phyloP scores from a whole-genome alignment of 306 rosid species.

The Quercus robur region DNA sequence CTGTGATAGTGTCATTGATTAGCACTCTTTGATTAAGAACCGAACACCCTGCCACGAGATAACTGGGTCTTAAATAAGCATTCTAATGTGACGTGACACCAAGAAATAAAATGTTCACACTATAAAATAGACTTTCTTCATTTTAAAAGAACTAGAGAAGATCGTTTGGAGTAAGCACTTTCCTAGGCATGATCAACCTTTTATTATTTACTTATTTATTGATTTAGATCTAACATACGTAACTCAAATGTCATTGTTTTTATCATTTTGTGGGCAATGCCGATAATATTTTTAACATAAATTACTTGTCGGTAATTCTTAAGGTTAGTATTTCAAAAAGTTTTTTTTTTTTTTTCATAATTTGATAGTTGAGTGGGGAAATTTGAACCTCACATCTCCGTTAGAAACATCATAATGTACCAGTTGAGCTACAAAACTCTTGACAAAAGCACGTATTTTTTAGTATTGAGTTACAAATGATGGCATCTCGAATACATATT shows the following conservation, averaged over 20 bases:
- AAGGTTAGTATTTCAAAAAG: neutral
- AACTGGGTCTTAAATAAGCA: neutral
- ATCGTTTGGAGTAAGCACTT: neutral
- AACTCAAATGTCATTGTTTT: neutral
- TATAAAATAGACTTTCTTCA: too few species aligned
- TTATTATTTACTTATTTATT: neutral
- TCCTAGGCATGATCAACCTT: too few species aligned
- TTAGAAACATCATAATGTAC: too few species aligned
- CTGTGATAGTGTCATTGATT: neutral
- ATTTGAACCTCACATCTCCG: rapidly evolving
- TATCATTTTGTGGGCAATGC: neutral
- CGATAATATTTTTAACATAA: too few species aligned
- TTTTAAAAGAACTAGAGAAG: too few species aligned
- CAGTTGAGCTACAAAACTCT: too few species aligned
- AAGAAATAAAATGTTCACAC: too few species aligned
- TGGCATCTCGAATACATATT: too few species aligned
- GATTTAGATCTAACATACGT: neutral
- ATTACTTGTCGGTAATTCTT: neutral
- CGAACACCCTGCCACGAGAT: neutral
- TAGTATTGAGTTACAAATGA: too few species aligned
- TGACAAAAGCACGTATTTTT: too few species aligned
- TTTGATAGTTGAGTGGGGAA: too few species aligned
- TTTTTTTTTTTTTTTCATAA: too few species aligned
- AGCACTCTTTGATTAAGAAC: neutral
- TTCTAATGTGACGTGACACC: neutral